phyloP scores from a whole-genome alignment of 208 protist genomes.

The Crithidia bombi region DNA sequence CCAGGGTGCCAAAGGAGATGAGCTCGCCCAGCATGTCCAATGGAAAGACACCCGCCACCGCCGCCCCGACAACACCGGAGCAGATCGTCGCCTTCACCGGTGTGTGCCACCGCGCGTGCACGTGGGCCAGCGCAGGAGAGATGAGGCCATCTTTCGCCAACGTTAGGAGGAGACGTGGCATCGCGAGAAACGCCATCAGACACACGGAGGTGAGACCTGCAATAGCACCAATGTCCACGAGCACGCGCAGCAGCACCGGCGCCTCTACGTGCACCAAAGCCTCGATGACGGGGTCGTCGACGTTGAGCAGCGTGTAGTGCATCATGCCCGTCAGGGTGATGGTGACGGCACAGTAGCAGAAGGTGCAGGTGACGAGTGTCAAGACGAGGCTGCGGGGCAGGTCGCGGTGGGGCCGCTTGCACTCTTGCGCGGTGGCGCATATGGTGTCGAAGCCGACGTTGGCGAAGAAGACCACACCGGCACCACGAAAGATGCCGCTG shows the following conservation, averaged over 20 bases:
- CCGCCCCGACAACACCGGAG: constrained; percentile 25
- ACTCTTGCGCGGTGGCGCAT: constrained; percentile 30
- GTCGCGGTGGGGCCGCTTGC: constrained; percentile 28
- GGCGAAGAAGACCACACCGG: constrained; percentile 29
- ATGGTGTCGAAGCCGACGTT: constrained; percentile 36
- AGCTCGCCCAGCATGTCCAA: constrained; percentile 30
- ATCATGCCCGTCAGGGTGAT: constrained; percentile 25
- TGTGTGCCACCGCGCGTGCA: constrained; percentile 28
- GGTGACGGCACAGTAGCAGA: constrained; percentile 26
- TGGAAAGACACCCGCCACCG: constrained; percentile 22
- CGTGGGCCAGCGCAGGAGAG: constrained; percentile 10
- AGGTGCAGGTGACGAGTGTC: constrained; percentile 19
- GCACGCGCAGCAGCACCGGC: constrained; percentile 16
- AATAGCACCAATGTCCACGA: constrained; percentile 24
- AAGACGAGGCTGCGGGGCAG: constrained; percentile 24
- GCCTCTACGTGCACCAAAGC: constrained; percentile 21
- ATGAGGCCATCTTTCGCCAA: constrained; percentile 21
- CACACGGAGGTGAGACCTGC: constrained; percentile 19
- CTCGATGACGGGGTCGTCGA: constrained; percentile 24
- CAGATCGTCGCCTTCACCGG: constrained; percentile 22
- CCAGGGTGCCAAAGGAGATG: constrained; percentile 29
- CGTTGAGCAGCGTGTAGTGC: constrained; percentile 18
- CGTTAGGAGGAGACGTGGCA: constrained; percentile 26
- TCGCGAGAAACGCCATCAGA: constrained; percentile 24
- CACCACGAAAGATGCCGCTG: constrained; percentile 31